phyloP scores from a whole-genome alignment of 208 protist genomes.

The Trypanosoma scelopori region DNA sequence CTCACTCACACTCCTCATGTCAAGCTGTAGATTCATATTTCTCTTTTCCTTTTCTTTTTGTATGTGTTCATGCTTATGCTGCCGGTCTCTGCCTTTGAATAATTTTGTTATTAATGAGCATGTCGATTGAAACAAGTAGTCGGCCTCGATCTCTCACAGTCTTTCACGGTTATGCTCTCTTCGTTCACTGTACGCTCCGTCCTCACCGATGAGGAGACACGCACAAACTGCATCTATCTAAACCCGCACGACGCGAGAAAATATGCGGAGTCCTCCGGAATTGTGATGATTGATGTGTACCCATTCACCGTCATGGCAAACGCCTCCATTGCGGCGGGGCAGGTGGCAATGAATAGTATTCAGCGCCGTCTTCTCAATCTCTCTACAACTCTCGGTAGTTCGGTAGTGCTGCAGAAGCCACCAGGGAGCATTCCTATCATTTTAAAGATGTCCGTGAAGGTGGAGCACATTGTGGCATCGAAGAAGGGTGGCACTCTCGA shows the following conservation, averaged over 20 bases:
- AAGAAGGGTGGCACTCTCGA: conserved; percentile 66
- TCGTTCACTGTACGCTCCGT: conserved; percentile 24
- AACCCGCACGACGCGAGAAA: conserved; percentile 29
- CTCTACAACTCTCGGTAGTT: conserved; percentile 51
- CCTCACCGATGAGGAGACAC: conserved; percentile 45
- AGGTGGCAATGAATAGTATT: conserved; percentile 76
- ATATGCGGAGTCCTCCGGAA: conserved; percentile 4
- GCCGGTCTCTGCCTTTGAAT: conserved; percentile 11
- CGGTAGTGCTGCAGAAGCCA: conserved; percentile 37
- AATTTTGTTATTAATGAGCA: not conserved
- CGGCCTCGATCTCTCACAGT: not conserved
- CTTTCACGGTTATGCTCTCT: conserved; percentile 23
- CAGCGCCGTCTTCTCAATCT: conserved; percentile 67
- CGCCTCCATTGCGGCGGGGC: conserved; percentile 38
- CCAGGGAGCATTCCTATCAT: conserved; percentile 32
- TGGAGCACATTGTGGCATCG: conserved; percentile 56
- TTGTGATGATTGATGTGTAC: conserved; percentile 61
- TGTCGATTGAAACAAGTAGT: not conserved
- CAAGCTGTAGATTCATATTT: too few species aligned
- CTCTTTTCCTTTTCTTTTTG: not conserved
- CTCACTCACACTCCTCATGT: too few species aligned
- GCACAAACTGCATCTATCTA: conserved; percentile 70
- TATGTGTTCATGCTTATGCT: too few species aligned
- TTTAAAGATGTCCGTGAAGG: conserved; percentile 33
- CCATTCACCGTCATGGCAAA: conserved; percentile 47